These are phyloP conservation scores for Trichoderma gracile DNA, from an alignment of 2,329 filamentous ascomycete species.

Conservation along the genomic window DNA sequence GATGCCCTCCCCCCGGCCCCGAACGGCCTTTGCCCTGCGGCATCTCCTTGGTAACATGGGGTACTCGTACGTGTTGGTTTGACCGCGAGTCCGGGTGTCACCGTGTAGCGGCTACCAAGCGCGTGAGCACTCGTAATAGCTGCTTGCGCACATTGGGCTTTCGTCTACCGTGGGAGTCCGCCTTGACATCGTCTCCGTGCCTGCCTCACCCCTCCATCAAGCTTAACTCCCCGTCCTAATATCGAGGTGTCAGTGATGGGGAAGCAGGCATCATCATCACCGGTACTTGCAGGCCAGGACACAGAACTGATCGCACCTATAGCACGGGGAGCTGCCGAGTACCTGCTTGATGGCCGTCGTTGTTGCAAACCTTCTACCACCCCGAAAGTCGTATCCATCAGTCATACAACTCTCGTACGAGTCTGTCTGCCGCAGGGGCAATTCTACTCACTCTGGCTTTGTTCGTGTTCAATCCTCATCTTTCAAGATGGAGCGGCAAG, in stretches of 20 bases:
- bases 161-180: not conserved
- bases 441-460: too few species aligned
- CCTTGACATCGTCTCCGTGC: not conserved
- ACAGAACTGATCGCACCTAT: constrained; percentile 5
- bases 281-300: constrained; percentile 7
- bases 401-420: not conserved
- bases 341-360: not conserved
- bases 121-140: not conserved
- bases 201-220: not conserved
- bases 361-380: not conserved
- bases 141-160: not conserved
- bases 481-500: too few species aligned
- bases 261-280: constrained; percentile 3
- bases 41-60: not conserved
- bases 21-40: not conserved
- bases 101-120: not conserved
- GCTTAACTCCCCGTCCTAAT: constrained; percentile 12
- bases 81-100: not conserved
- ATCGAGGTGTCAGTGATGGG: constrained; percentile 5
- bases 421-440: too few species aligned
- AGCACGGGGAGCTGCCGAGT: constrained; percentile 1
- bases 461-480: too few species aligned
- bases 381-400: not conserved
- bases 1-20: constrained; percentile 3
- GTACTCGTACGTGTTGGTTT: not conserved